phyloP scores from a whole-genome alignment of 208 protist species.

The Leishmania tarentolae region DNA sequence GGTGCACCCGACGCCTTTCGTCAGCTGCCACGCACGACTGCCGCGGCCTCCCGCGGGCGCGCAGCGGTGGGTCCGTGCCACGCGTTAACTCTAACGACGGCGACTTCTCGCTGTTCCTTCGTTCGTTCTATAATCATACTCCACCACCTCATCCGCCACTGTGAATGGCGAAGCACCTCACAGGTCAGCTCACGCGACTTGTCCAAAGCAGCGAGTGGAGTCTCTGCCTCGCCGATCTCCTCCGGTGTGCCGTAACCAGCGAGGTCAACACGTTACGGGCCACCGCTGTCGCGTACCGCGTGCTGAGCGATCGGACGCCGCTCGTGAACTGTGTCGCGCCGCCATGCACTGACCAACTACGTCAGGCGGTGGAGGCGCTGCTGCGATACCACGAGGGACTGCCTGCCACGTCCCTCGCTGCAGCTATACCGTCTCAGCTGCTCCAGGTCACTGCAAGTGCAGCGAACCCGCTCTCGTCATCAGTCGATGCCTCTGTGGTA shows the following conservation, averaged over 20 bases:
- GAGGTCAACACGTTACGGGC: not conserved
- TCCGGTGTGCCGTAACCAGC: not conserved
- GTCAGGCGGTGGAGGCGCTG: not conserved
- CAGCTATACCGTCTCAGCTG: not conserved
- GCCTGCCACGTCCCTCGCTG: not conserved
- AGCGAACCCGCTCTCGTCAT: not conserved
- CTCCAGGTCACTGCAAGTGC: not conserved
- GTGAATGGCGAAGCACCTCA: not conserved
- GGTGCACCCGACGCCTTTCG: not conserved
- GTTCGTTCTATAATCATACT: not conserved
- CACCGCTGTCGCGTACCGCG: not conserved
- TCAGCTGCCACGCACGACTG: not conserved
- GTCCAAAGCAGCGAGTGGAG: conserved; percentile 7
- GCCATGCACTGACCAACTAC: not conserved
- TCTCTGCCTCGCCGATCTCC: conserved; percentile 19
- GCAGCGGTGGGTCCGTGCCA: not conserved
- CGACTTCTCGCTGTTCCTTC: not conserved
- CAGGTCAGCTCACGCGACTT: conserved; percentile 1
- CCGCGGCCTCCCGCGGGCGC: not conserved
- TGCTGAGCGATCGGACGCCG: not conserved
- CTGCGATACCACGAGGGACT: not conserved
- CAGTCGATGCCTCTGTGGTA: not conserved
- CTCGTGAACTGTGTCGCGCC: not conserved
- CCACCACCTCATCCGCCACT: too few species aligned
- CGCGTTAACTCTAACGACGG: not conserved